Evolutionary conservation across 2,329 filamentous ascomycete species (phyloP), one percentile per base, ranked within the genome.

Genomic region (Ilyonectria sp.): DNA sequence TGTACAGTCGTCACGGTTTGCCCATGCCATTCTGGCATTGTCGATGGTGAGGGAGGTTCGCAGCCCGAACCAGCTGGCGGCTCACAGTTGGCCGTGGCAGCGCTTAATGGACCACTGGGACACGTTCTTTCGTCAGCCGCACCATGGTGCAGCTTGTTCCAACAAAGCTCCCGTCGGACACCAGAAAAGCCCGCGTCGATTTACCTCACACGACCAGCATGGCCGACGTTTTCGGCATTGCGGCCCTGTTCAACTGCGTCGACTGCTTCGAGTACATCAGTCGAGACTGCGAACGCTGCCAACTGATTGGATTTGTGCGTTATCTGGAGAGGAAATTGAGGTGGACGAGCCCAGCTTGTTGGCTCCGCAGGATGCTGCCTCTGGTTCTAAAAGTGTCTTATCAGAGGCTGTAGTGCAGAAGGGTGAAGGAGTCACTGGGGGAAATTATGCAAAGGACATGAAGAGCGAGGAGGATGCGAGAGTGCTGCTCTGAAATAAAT

Each of bases 241-340:
- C 79, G 21, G 67, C 73, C 2, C 64, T 80, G 13, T 83, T 84
- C 47, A 81, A 76, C 63, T 81, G 78, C 49, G 74, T 85, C 37
- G 75, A 79, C 43, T 82, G 78, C 64, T 84, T 85, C 65, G 76
- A 80, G 23, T 81, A 81, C 65, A 67, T 84, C 52, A 78, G 75
- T 0, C 37, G 59, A 26, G 79, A 83, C 50, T 83, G 76, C 65
- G 69, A 81, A 31, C 74, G 64, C 26, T 76, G 71, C 52, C 76
- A 78, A 50, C 75, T 84, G 4, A 74, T 53, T 3, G 67, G 35
- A 19, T 72, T 75, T 6, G 52, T 78, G 1, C 71, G 77, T 26
- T 72, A 74, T 3, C 56, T 79, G 15, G 76, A 79, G 54, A 73
- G 71, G 37, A 77, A 47, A 71, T 78, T 43, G 74, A 71, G 35